A percentile compares a stretch with the other conserved stretches of the same genome.
Conservation (phyloP, 345 rosid genomes). For the Garcia nutans region DNA sequence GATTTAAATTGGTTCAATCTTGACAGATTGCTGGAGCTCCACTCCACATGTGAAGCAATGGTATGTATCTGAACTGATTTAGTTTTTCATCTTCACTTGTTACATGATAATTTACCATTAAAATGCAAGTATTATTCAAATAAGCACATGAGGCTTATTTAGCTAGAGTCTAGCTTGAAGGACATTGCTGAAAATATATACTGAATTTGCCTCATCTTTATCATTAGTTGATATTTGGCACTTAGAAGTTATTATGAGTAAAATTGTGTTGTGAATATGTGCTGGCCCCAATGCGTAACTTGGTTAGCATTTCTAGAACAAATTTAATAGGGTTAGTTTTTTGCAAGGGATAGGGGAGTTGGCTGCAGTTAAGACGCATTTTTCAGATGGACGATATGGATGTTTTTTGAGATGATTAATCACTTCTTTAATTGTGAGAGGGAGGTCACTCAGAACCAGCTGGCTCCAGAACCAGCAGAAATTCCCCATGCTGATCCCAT, state of each 20-base stretch:
- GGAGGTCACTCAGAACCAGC: too few relatives aligned
- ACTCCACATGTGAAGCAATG: conserved; percentile 76
- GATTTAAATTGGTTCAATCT: conserved; percentile 23
- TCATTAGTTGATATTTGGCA: not conserved
- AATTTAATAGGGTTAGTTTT: too few relatives aligned
- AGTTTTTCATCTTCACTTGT: not conserved
- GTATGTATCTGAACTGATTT: conserved; percentile 39
- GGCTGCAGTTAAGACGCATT: too few relatives aligned
- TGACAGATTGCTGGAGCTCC: conserved; percentile 79
- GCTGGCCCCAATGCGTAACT: too few relatives aligned
- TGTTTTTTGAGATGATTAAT: too few relatives aligned
- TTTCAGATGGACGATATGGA: too few relatives aligned
- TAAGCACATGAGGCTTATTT: not conserved
- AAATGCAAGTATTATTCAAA: not conserved
- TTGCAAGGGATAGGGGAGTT: too few relatives aligned
- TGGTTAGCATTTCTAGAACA: too few relatives aligned
- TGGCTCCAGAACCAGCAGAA: too few relatives aligned
- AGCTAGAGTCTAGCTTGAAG: not conserved
- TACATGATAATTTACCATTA: not conserved
- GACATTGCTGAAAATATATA: not conserved
- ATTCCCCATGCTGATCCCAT: too few relatives aligned
- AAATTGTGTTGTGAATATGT: not conserved
- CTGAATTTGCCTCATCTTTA: not conserved
- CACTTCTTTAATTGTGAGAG: too few relatives aligned
- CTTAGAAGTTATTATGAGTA: not conserved